phyloP scores from a whole-genome alignment of 2,329 filamentous ascomycete species.

The Blastomyces percursus region DNA sequence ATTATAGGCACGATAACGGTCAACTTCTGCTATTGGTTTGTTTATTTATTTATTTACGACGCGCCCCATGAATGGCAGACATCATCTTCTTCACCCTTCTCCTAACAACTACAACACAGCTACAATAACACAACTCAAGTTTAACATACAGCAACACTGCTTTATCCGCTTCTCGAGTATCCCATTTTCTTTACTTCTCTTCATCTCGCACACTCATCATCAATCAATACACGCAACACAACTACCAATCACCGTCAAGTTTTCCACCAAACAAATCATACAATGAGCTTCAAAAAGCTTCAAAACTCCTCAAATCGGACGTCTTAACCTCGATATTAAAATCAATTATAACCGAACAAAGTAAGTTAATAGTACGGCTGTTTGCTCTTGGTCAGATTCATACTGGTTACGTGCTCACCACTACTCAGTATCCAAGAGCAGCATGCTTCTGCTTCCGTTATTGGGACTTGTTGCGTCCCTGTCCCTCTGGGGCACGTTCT shows the following conservation, averaged over 20 bases:
- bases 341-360: background rate
- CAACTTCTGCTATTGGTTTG: too few species aligned
- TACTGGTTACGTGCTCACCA: background rate
- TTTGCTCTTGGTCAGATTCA: background rate
- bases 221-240: background rate
- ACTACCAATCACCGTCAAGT: background rate
- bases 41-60: background rate
- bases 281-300: background rate
- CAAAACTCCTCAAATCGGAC: background rate
- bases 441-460: constrained; percentile 17
- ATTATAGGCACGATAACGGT: too few species aligned
- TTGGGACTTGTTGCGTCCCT: constrained; percentile 16
- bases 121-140: too few species aligned
- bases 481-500: constrained; percentile 19
- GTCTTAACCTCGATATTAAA: background rate
- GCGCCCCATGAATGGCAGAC: background rate
- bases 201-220: background rate
- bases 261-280: background rate
- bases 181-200: background rate
- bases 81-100: background rate
- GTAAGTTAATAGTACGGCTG: background rate
- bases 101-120: too few species aligned
- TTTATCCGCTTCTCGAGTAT: background rate
- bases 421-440: background rate
- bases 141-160: background rate